Base-by-base conservation (phyloP, 148 eudicot species). In the Linanthus parryae region DNA sequence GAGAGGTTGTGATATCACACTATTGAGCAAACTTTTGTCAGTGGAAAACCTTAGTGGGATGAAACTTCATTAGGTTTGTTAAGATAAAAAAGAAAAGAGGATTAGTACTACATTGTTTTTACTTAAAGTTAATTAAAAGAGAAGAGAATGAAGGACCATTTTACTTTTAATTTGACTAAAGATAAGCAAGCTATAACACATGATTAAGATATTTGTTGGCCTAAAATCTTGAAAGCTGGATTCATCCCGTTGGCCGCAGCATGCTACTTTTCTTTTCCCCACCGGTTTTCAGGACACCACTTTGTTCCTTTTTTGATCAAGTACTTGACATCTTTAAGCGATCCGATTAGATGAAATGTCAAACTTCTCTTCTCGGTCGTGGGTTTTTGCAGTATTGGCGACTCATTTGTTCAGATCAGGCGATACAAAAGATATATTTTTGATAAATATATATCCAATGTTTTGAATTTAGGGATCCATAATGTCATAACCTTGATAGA, bases 41-140 rank as follows among this genome's bases (percentile, higher is more conserved):
- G 74, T 75, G 79, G 61, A 44, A 52, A 61, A 49, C 44, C 57
- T 72, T 53, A 74, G 76, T 80, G 61, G 65, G 49, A 68, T n/a
- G n/a, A 43, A 55, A 59, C 65, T 52, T 57, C 23, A 70, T 63
- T 69, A 48, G 31, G 73, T 69, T 61, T 57, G 70, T 65, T 59
- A 74, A 72, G 44, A 62, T 33, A 35, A 56, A 58, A n/a, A 15
- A 47, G 28, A 25, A 7, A 11, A 26, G 28, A 47, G 62, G 62
- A 65, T 66, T 63, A 65, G 46, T 22, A 31, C n/a, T n/a, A n/a
- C n/a, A n/a, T n/a, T n/a, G n/a, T n/a, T n/a, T 34, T 37, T 25
- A 4, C 11, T 8, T 53, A 31, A 52, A 51, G 57, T 25, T 21
- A 21, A 46, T 17, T 31, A 21, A 60, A 30, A 41, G 46, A 22